Conservation (phyloP, 352 stramenopile species). For the Aphanomyces invadans region DNA sequence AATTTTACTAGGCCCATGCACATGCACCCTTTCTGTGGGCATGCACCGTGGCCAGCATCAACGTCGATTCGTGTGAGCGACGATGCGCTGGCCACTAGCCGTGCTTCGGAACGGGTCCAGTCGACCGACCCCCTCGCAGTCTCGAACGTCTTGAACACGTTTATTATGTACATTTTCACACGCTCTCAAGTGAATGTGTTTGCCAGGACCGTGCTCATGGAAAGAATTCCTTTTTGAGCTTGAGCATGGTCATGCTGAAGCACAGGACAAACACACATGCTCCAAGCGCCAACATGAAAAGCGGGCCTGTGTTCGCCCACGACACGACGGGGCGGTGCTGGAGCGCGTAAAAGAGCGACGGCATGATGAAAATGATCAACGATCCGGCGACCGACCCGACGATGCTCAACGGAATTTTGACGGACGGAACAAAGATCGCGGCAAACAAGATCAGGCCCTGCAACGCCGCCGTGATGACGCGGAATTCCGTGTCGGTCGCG, state of each 20-base stretch:
- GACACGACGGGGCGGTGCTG: conserved; percentile 41
- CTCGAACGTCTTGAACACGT: too few relatives aligned
- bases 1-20: too few relatives aligned
- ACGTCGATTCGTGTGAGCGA: too few relatives aligned
- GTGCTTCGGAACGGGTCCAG: too few relatives aligned
- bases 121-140: too few relatives aligned
- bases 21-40: too few relatives aligned
- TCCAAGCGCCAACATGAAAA: conserved; percentile 52
- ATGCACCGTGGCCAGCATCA: too few relatives aligned
- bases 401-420: conserved; percentile 73
- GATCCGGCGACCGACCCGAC: conserved; percentile 69
- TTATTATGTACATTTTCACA: too few relatives aligned
- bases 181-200: too few relatives aligned
- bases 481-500: conserved; percentile 40
- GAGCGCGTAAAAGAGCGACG: conserved; percentile 66
- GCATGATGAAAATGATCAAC: conserved; percentile 76
- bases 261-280: conserved; percentile 39
- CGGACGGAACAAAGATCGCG: conserved; percentile 64
- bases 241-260: conserved; percentile 44
- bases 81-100: too few relatives aligned
- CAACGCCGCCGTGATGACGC: conserved; percentile 40
- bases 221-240: conserved; percentile 29
- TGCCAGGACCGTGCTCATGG: too few relatives aligned
- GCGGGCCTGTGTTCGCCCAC: conserved; percentile 35
- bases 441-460: conserved; percentile 54